Evolutionary conservation across 2,329 filamentous ascomycete genomes (phyloP), one percentile per base, ranked within the genome.

Genomic region (Exophiala dermatitidis): DNA sequence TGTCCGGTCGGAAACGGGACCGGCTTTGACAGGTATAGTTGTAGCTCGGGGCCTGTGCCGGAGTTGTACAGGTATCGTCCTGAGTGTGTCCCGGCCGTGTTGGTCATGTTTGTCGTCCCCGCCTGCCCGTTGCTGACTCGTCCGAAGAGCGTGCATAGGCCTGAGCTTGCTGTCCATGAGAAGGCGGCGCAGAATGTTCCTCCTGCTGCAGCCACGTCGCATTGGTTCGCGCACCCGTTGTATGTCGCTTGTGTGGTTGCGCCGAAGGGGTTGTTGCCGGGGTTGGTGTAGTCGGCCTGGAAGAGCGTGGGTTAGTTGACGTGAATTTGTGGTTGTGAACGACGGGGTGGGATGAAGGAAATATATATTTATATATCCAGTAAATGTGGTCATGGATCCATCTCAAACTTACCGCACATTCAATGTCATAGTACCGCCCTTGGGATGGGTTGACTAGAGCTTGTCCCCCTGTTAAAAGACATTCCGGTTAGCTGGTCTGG

Each of bases 261-360:
- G 8, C 36, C 43, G 29, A 55, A 55, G 10, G 53, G 48, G 32
- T 41, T 40, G 44, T 55, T 55, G 32, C 40, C 41, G 2, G 37
- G n/a, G 33, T 40, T 48, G 31, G 37, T 51, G 36, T 55, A 55
- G 42, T 55, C 48, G 31, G 47, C 37, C 53, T 55, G 12, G 43
- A 28, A 40, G n/a, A 31, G 2, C n/a, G 50, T 48, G 5, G 47
- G 30, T 34, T 5, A 37, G 7, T 7, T 37, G 7, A 37, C 7
- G 34, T 8, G 34, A 37, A 7, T 8, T 19, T 19, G 19, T 19
- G 1, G 19, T 19, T 19, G 19, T 19, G 19, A 19, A 19, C 19
- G 19, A 19, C 19, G 19, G 19, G 19, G 19, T 19, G n/a, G 19
- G 19, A 19, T 19, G 19, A 19, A 19, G 19, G 19, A 19, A 19